phyloP scores from a whole-genome alignment of 1,284 basidiomycete genomes.

The Exobasidium rhododendri region DNA sequence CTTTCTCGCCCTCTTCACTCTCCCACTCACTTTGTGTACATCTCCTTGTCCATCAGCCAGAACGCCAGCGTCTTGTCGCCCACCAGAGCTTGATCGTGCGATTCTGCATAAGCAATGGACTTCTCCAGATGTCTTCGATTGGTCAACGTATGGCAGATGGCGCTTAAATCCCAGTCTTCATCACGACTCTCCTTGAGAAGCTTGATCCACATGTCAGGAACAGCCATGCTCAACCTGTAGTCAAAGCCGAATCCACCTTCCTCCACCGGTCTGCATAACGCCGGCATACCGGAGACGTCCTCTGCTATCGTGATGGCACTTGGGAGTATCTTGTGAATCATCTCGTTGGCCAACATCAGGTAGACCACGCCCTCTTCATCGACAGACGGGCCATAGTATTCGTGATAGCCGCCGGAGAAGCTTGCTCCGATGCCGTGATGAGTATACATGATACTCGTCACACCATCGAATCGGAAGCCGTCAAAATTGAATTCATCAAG shows the following conservation, averaged over 20 bases:
- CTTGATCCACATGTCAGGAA: conserved; percentile 99
- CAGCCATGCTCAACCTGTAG: conserved; percentile 94
- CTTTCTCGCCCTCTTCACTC: no score
- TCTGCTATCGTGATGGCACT: conserved; percentile 86
- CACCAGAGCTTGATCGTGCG: conserved; percentile 94
- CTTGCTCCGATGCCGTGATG: conserved; percentile 97
- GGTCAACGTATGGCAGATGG: conserved; percentile 83
- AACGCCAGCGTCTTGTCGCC: conserved; percentile 98
- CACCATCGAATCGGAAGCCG: conserved; percentile 96
- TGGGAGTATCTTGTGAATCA: conserved; percentile 78
- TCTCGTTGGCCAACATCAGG: conserved; percentile 93
- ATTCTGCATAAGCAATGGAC: conserved; percentile 91
- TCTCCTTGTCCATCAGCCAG: conserved; percentile 99
- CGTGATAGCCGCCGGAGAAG: conserved; percentile 95
- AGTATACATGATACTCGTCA: conserved; percentile 96
- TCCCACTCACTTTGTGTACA: conserved; percentile 61
- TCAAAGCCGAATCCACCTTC: conserved; percentile 94
- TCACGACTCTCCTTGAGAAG: conserved; percentile 87
- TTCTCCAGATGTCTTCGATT: conserved; percentile 87
- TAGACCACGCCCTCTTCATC: conserved; percentile 90
- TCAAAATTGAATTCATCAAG: conserved; percentile 94
- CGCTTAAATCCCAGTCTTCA: conserved; percentile 80
- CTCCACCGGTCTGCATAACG: conserved; percentile 74
- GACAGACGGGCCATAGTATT: conserved; percentile 84
- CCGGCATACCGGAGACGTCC: conserved; percentile 97